A percentile compares a stretch with the other conserved stretches of the same genome.
Evolutionary conservation across 2,329 filamentous ascomycete species (phyloP).

Genomic region (Monosporascus cannonballus): DNA sequence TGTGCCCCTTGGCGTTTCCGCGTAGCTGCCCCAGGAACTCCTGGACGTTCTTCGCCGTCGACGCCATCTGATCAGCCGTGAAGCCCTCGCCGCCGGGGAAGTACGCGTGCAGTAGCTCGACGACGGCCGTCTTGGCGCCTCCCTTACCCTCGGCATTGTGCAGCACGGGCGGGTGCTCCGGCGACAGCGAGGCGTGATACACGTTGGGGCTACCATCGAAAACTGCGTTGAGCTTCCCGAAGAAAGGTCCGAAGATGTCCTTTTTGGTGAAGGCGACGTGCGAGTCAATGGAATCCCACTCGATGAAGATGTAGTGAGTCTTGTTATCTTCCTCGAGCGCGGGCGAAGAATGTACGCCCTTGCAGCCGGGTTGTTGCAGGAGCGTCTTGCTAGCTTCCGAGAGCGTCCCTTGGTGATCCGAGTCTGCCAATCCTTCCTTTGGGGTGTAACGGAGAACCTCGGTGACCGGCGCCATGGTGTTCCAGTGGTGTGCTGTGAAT

Average conservation of each 20-base stretch:
- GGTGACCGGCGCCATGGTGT: conserved; percentile 19
- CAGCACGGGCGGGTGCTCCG: conserved; percentile 9
- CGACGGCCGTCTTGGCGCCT: conserved; percentile 2
- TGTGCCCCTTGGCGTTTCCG: conserved; percentile 1
- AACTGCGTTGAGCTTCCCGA: conserved; percentile 1
- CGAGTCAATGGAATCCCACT: conserved; percentile 15
- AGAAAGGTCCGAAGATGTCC: conserved; percentile 10
- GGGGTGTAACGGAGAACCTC: conserved; percentile 15
- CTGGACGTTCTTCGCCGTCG: not conserved
- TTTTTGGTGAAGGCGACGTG: conserved; percentile 14
- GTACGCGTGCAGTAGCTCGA: conserved; percentile 14
- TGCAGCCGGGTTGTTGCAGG: conserved; percentile 12
- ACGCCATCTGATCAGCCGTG: conserved; percentile 1
- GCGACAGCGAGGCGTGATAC: conserved; percentile 15
- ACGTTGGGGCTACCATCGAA: not conserved
- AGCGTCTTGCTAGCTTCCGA: conserved; percentile 6
- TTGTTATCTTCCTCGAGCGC: conserved; percentile 6
- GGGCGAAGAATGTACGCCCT: conserved; percentile 13
- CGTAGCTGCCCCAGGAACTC: conserved; percentile 3
- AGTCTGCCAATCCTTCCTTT: conserved; percentile 6
- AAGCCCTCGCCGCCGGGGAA: conserved; percentile 6
- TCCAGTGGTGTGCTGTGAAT: not conserved
- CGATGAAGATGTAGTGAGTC: conserved; percentile 13
- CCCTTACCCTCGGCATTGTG: conserved; percentile 3
- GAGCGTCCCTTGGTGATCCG: conserved; percentile 1